phyloP scores from a whole-genome alignment of 1,284 basidiomycete species.

The Leccinum holopus region DNA sequence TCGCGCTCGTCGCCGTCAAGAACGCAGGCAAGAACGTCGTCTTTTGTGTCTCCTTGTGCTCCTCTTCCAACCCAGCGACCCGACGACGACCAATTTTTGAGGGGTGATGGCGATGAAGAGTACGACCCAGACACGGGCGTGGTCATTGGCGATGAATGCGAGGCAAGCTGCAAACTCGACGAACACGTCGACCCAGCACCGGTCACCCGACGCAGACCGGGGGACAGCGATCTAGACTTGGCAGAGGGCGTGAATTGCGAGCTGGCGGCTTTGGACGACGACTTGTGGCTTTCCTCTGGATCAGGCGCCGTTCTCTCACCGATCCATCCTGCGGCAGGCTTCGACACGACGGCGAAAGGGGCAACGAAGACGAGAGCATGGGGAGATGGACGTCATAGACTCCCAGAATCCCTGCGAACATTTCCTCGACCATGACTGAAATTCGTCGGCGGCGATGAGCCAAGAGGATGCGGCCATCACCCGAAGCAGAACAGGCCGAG shows the following conservation, averaged over 20 bases:
- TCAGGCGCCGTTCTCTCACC: constrained; percentile 6
- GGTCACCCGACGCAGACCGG: constrained; percentile 7
- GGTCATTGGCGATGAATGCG: constrained; percentile 13
- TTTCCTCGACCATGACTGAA: constrained; percentile 16
- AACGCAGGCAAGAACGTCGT: constrained; percentile 17
- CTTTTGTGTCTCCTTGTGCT: too few species aligned
- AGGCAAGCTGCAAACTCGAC: constrained; percentile 7
- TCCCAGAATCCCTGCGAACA: constrained; percentile 33
- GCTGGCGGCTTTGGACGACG: neutral
- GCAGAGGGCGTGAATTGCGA: constrained; percentile 2
- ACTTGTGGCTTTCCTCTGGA: neutral
- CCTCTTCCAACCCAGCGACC: too few species aligned
- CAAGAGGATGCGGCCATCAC: constrained; percentile 8
- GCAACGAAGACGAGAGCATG: constrained; percentile 24
- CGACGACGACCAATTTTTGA: constrained; percentile 1
- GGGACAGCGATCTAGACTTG: constrained; percentile 22
- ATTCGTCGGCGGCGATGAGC: constrained; percentile 16
- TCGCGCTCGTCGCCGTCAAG: constrained; percentile 11
- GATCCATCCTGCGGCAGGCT: constrained; percentile 3
- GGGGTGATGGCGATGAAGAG: constrained; percentile 15
- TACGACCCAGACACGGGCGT: constrained; percentile 12
- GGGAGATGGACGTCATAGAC: constrained; percentile 18
- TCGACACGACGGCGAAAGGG: constrained; percentile 10
- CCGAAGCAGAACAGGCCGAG: neutral
- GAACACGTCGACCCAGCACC: constrained; percentile 10